Percentiles rank a stretch among this genome's conserved stretches.
These are phyloP conservation scores for Moesziomyces parantarcticus DNA, from an alignment of 1,284 basidiomycete species.

Conservation along the genomic window DNA sequence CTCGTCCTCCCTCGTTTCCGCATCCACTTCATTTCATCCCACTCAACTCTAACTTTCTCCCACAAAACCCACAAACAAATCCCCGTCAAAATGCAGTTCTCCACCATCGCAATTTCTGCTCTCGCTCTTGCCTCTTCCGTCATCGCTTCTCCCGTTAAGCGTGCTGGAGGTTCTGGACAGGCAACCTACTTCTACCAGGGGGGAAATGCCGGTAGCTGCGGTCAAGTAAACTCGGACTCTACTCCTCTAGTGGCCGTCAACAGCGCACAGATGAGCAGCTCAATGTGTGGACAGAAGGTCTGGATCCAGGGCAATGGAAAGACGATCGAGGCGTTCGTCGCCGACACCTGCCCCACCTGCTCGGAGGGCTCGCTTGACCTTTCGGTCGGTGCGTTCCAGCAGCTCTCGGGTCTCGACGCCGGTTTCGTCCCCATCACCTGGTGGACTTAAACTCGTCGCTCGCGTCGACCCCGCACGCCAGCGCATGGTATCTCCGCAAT, in stretches of 20 bases:
- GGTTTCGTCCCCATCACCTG: slow-evolving; percentile 47
- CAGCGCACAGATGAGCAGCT: slow-evolving; percentile 34
- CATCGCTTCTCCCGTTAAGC: slow-evolving; percentile 39
- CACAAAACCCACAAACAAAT: neutral
- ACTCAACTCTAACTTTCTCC: neutral
- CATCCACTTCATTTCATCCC: slow-evolving; percentile 4
- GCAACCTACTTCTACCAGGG: slow-evolving; percentile 59
- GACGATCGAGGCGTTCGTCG: slow-evolving; percentile 38
- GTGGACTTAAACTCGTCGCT: slow-evolving; percentile 19
- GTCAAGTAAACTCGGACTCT: slow-evolving; percentile 50
- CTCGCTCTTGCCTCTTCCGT: slow-evolving; percentile 37
- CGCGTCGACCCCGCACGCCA: no score
- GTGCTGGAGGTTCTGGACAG: slow-evolving; percentile 28
- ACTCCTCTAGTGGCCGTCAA: slow-evolving; percentile 39
- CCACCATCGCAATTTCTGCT: slow-evolving; percentile 39
- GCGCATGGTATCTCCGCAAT: neutral
- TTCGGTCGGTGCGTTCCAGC: slow-evolving; percentile 50
- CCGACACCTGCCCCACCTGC: slow-evolving; percentile 57
- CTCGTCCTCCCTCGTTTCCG: neutral
- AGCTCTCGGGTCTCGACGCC: slow-evolving; percentile 26
- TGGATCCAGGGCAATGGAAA: slow-evolving; percentile 45
- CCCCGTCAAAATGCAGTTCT: slow-evolving; percentile 53
- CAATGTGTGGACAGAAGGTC: slow-evolving; percentile 36
- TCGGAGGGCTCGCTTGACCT: slow-evolving; percentile 48
- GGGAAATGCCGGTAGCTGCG: slow-evolving; percentile 60